Conservation (phyloP, 2,329 filamentous ascomycete species). For the Arthroderma sp. region DNA sequence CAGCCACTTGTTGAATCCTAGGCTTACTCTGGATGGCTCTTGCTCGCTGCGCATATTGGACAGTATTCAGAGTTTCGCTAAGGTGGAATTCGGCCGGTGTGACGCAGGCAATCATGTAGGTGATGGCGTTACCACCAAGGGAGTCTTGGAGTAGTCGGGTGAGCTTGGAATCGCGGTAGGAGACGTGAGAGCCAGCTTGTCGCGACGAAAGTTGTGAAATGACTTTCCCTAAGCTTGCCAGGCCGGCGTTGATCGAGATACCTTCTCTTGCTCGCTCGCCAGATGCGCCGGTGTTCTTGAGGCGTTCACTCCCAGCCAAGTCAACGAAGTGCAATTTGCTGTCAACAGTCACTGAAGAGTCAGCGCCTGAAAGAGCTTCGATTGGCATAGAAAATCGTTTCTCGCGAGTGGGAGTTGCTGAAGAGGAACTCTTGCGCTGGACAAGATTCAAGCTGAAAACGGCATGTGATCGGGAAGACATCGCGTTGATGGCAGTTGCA, state of each 20-base stretch:
- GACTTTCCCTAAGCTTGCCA: slow-evolving; percentile 91
- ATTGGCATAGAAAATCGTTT: slow-evolving; percentile 79
- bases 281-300: slow-evolving; percentile 94
- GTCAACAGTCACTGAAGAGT: slow-evolving; percentile 65
- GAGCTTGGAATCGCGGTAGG: slow-evolving; percentile 94
- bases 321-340: slow-evolving; percentile 99
- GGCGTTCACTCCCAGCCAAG: slow-evolving; percentile 84
- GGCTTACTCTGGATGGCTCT: slow-evolving; percentile 96
- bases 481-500: slow-evolving; percentile 91
- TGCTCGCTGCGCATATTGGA: slow-evolving; percentile 92
- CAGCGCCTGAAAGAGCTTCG: slow-evolving; percentile 57
- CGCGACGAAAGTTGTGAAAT: slow-evolving; percentile 94
- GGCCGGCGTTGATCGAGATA: slow-evolving; percentile 93
- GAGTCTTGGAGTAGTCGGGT: slow-evolving; percentile 93
- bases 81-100: slow-evolving; percentile 94
- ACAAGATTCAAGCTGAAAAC: slow-evolving; percentile 92
- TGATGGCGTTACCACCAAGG: slow-evolving; percentile 89
- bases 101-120: slow-evolving; percentile 98
- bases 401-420: slow-evolving; percentile 42
- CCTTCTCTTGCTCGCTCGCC: slow-evolving; percentile 90
- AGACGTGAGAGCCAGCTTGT: slow-evolving; percentile 76
- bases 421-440: slow-evolving; percentile 52
- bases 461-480: slow-evolving; percentile 92
- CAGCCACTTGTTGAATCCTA: slow-evolving; percentile 75
- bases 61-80: slow-evolving; percentile 93